Conservation (phyloP, 768 basidiomycete genomes). For the Termitomyces sp. region DNA sequence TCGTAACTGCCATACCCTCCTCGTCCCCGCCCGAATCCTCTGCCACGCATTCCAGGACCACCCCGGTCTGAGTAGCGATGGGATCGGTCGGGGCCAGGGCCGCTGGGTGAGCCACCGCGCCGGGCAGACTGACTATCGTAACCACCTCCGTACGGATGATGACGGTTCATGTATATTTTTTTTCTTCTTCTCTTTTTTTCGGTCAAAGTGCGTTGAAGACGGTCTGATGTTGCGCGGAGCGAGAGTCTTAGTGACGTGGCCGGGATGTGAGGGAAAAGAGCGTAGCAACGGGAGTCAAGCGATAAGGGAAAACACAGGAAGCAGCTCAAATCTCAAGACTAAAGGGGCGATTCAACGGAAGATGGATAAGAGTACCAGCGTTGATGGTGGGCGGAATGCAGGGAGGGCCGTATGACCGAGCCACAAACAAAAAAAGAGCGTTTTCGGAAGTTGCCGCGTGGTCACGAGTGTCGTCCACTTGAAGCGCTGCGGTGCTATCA, state of each 20-base stretch:
- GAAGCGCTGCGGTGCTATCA: slow-evolving; percentile 23
- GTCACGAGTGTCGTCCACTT: slow-evolving; percentile 21
- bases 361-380: slow-evolving; percentile 17
- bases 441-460: slow-evolving; percentile 31
- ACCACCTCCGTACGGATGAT: slow-evolving; percentile 78
- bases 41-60: slow-evolving; percentile 43
- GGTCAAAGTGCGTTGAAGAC: slow-evolving; percentile 18
- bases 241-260: slow-evolving; percentile 33
- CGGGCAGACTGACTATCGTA: slow-evolving; percentile 51
- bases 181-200: slow-evolving; percentile 38
- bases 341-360: slow-evolving; percentile 8
- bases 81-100: slow-evolving; percentile 72
- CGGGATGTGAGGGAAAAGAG: neutral
- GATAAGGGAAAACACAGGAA: slow-evolving; percentile 18
- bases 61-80: slow-evolving; percentile 60
- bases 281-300: slow-evolving; percentile 9
- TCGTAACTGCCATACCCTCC: slow-evolving; percentile 54
- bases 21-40: slow-evolving; percentile 50
- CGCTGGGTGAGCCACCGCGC: slow-evolving; percentile 63
- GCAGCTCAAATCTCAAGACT: slow-evolving; percentile 28
- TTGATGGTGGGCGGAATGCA: slow-evolving; percentile 32
- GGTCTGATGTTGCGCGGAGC: slow-evolving; percentile 12
- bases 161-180: slow-evolving; percentile 68
- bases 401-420: slow-evolving; percentile 11
- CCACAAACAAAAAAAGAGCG: slow-evolving; percentile 13